Evolutionary conservation across 768 basidiomycete species (phyloP), one percentile per base, ranked within the genome.

Genomic region (Paxillus involutus): DNA sequence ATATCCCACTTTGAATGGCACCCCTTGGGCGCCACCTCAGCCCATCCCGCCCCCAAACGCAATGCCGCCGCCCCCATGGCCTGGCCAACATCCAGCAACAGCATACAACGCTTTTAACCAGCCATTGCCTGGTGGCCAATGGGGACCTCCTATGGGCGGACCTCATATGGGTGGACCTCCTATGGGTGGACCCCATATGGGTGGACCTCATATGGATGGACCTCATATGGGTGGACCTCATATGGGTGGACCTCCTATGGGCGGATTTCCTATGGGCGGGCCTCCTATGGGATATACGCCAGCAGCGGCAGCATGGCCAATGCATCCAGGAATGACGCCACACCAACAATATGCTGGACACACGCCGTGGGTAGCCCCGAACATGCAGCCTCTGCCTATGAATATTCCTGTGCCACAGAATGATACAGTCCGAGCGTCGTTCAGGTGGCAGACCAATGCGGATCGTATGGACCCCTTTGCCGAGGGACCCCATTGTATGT

Each of bases 401-500:
- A 53, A 46, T 19, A 51, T 66, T 13, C 67, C 63, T 6, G 59
- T 63, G 13, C 60, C 56, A 9, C 41, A 62, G 3, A 61, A 46
- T 6, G 70, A 69, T 53, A 52, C 63, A 21, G 53, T 67, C 36
- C 58, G 67, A 47, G 61, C 66, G n/a, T 46, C 64, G 24, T 59
- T 68, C 47, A 60, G 71, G 19, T 69, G 67, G 70, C 57, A 61
- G 2, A 67, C 53, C 43, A 67, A 64, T 17, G 59, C 71, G 16
- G 64, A 67, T 67, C 59, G 70, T 56, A 63, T 77, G 47, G 58
- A 65, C 33, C 67, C 59, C 19, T 80, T 77, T 56, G 55, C 71
- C 0, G 75, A 75, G 48, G 78, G 79, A 24, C 65, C 69, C 0
- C 69, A 74, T 49, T 79, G 78, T 80, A 65, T 30, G 78, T 68